Conservation (phyloP, 1,139 yeast genomes). For the Suhomyces coccinellae region DNA sequence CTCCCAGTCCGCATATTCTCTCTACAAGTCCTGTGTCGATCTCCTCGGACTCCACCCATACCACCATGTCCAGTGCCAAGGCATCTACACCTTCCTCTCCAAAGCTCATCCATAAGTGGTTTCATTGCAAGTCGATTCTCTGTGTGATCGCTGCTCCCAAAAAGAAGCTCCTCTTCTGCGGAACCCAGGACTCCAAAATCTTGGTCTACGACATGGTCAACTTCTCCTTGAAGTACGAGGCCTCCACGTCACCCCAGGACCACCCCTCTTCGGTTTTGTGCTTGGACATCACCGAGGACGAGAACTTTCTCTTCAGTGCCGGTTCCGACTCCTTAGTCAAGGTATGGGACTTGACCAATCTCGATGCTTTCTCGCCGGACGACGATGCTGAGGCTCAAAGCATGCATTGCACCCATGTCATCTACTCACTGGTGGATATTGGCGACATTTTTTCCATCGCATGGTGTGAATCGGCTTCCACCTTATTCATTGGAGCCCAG, state of each 20-base stretch:
- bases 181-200: conserved; percentile 90
- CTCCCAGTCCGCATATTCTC: conserved; percentile 1
- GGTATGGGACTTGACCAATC: conserved; percentile 63
- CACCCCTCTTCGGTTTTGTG: conserved; percentile 77
- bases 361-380: background rate
- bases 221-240: conserved; percentile 51
- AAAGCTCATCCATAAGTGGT: conserved; percentile 67
- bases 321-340: conserved; percentile 89
- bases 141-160: conserved; percentile 69
- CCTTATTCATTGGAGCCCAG: conserved; percentile 85
- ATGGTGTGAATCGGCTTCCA: conserved; percentile 60
- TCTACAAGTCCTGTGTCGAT: conserved; percentile 4
- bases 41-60: conserved; percentile 2
- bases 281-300: conserved; percentile 58
- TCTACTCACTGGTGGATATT: conserved; percentile 81
- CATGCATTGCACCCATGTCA: conserved; percentile 54
- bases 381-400: background rate
- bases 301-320: conserved; percentile 70
- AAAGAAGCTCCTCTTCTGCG: conserved; percentile 70
- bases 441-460: conserved; percentile 90
- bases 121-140: conserved; percentile 69
- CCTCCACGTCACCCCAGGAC: conserved; percentile 40
- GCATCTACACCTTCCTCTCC: conserved; percentile 4
- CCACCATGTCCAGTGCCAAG: background rate
- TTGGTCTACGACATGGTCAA: conserved; percentile 68